Percentiles rank a stretch among this genome's conserved stretches.
Conservation (phyloP, 2,329 filamentous ascomycete species). For the Lachnellula hyalina region DNA sequence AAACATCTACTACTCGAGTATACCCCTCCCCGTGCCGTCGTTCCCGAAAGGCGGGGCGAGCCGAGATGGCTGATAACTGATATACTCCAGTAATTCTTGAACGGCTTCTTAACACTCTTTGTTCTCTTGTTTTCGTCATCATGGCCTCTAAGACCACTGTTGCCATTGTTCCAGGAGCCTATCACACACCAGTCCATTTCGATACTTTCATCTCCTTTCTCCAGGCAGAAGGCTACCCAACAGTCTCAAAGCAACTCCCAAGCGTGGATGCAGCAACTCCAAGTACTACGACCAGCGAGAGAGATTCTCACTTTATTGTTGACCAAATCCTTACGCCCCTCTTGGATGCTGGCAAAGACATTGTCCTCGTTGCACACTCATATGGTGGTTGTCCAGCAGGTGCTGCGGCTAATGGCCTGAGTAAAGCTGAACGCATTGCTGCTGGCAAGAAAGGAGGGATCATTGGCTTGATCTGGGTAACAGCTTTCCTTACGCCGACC, state of each 20-base stretch:
- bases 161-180: constrained; percentile 3
- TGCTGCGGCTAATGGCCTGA: constrained; percentile 1
- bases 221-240: not conserved
- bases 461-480: not conserved
- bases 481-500: not conserved
- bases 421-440: not conserved
- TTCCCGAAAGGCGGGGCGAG: no score
- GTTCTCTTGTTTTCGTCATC: not conserved
- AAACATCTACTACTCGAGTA: no score
- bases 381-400: not conserved
- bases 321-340: not conserved
- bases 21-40: no score
- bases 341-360: not conserved
- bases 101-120: not conserved
- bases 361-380: constrained; percentile 7
- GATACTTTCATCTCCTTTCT: not conserved
- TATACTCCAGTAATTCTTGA: not conserved
- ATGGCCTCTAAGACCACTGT: not conserved
- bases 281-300: not conserved
- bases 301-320: not conserved
- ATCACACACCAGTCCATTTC: constrained; percentile 1
- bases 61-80: no score
- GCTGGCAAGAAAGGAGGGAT: not conserved
- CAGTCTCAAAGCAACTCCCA: not conserved
- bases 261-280: not conserved